Percentiles rank a stretch among this genome's conserved stretches.
Conservation (phyloP, 2,329 filamentous ascomycete species). For the Nakataea oryzae region DNA sequence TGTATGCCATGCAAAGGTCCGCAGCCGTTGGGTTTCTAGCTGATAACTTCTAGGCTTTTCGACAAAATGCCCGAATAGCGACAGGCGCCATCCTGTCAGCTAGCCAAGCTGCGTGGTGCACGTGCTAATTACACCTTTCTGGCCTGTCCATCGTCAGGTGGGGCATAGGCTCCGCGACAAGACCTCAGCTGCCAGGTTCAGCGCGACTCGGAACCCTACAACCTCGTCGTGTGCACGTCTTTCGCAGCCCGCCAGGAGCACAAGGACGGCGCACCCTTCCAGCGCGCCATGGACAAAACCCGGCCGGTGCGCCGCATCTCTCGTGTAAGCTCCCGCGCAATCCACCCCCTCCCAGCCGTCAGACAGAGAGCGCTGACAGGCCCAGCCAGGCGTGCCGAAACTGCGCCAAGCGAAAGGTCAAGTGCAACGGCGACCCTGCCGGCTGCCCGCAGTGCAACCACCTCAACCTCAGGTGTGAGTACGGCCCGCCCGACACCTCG, state of each 20-base stretch:
- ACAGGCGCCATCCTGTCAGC: no score
- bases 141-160: no score
- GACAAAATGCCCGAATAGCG: no score
- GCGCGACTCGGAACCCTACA: neutral
- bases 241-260: no score
- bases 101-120: no score
- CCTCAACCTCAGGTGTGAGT: constrained; percentile 32
- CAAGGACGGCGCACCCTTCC: neutral
- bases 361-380: neutral
- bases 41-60: no score
- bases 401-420: constrained; percentile 8
- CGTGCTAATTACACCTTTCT: no score
- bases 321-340: neutral
- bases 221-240: no score
- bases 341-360: neutral
- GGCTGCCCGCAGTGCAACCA: constrained; percentile 28
- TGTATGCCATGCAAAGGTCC: no score
- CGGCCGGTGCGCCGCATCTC: neutral
- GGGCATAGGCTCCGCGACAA: neutral
- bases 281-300: neutral
- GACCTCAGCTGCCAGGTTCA: no score
- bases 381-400: neutral
- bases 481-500: constrained; percentile 22
- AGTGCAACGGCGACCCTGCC: constrained; percentile 24
- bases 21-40: no score